A percentile compares a stretch with the other conserved stretches of the same genome.
Conservation (phyloP, 306 rosid genomes). For the Lathyrus tuberosus region DNA sequence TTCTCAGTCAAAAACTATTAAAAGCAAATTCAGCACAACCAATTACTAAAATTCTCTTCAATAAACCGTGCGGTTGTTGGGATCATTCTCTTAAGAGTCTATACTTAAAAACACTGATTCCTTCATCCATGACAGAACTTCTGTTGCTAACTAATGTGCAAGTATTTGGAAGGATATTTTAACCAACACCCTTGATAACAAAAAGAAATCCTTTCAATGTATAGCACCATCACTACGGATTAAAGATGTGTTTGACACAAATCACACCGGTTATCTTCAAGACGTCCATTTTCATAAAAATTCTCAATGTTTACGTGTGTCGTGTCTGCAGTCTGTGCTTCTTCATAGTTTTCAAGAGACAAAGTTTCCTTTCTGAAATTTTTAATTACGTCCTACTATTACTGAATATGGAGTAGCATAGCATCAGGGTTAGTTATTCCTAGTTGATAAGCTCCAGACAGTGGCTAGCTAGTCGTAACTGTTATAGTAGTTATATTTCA, state of each 20-base stretch:
- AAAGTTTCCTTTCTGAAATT: neutral
- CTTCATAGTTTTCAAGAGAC: slow-evolving; percentile 15
- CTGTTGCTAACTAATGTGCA: slow-evolving; percentile 23
- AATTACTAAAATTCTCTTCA: slow-evolving; percentile 8
- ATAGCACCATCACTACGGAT: neutral
- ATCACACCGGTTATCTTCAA: neutral
- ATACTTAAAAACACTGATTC: slow-evolving; percentile 8
- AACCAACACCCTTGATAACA: slow-evolving; percentile 6
- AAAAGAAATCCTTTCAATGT: slow-evolving; percentile 28
- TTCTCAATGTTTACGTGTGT: neutral
- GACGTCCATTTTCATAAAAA: slow-evolving; percentile 1
- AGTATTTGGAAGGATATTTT: slow-evolving; percentile 7
- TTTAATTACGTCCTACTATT: slow-evolving; percentile 18
- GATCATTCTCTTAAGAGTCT: slow-evolving; percentile 7
- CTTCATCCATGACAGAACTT: slow-evolving; percentile 19
- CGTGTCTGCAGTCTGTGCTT: neutral
- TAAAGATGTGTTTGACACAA: neutral
- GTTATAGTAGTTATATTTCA: slow-evolving; percentile 4
- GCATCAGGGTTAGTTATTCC: neutral
- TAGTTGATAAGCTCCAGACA: neutral
- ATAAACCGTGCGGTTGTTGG: neutral
- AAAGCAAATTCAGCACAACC: slow-evolving; percentile 14
- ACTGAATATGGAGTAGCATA: neutral
- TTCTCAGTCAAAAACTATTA: slow-evolving; percentile 1
- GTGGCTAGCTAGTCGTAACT: neutral